These are phyloP conservation scores for Lodderomyces metapsilosis DNA, from an alignment of 1,139 yeast species.

Conservation along the genomic window DNA sequence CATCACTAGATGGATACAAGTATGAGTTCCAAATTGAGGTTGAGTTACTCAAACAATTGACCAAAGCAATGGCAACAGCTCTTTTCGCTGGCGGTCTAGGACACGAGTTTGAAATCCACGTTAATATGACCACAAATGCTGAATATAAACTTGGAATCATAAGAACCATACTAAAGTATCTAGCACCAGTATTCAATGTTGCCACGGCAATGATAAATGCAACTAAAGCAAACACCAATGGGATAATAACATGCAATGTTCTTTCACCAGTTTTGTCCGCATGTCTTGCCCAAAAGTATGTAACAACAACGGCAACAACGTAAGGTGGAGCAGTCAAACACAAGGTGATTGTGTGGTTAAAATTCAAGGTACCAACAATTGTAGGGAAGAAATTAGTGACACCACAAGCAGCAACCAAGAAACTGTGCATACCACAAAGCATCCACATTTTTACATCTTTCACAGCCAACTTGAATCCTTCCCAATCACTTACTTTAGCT, in stretches of 20 bases:
- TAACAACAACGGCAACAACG: slow-evolving; percentile 50
- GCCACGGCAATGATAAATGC: slow-evolving; percentile 56
- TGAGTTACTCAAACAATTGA: slow-evolving; percentile 53
- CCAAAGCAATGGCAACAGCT: slow-evolving; percentile 51
- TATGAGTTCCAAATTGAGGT: slow-evolving; percentile 56
- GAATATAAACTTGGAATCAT: slow-evolving; percentile 60
- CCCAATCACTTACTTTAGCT: slow-evolving; percentile 30
- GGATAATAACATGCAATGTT: slow-evolving; percentile 49
- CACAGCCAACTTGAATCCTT: slow-evolving; percentile 40
- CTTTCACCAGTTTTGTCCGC: slow-evolving; percentile 60
- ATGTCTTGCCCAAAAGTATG: slow-evolving; percentile 55
- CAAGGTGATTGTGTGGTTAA: slow-evolving; percentile 47
- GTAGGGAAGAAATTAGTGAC: slow-evolving; percentile 64
- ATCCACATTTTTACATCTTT: slow-evolving; percentile 48
- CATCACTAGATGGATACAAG: slow-evolving; percentile 40
- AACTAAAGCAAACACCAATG: slow-evolving; percentile 42
- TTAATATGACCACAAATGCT: slow-evolving; percentile 52
- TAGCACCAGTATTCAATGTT: slow-evolving; percentile 55
- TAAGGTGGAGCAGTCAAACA: slow-evolving; percentile 64
- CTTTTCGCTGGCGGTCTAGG: slow-evolving; percentile 56
- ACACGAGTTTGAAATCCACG: slow-evolving; percentile 56
- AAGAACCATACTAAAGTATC: slow-evolving; percentile 61
- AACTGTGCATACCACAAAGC: slow-evolving; percentile 44
- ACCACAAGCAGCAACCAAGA: slow-evolving; percentile 57
- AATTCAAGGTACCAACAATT: slow-evolving; percentile 54